phyloP scores from a whole-genome alignment of 106 monocot species.

The Amphibolis antarctica region DNA sequence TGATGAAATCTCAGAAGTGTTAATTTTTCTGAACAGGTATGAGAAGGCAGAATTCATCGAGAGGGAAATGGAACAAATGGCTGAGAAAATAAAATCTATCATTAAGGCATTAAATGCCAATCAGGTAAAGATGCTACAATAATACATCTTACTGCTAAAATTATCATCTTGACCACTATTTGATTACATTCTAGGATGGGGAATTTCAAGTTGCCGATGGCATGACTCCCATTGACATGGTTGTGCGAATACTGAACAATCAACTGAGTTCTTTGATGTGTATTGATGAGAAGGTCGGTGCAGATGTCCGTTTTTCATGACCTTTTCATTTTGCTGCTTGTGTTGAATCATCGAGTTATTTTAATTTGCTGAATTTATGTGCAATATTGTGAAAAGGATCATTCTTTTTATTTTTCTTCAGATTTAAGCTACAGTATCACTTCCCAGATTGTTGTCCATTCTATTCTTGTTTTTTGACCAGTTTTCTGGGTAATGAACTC shows the following conservation, averaged over 20 bases:
- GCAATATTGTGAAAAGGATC: no score
- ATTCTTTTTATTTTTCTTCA: no score
- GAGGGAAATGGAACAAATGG: conserved; percentile 81
- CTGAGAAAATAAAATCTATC: conserved; percentile 79
- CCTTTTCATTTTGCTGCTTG: not conserved
- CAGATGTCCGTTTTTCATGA: not conserved
- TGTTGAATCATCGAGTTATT: no score
- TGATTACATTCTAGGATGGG: conserved; percentile 38
- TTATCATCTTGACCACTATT: not conserved
- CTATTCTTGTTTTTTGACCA: no score
- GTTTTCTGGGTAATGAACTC: no score
- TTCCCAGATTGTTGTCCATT: no score
- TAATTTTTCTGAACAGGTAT: conserved; percentile 33
- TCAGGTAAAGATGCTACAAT: conserved; percentile 39
- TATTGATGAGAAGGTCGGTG: conserved; percentile 87
- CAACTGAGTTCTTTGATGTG: conserved; percentile 88
- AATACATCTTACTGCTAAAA: no score
- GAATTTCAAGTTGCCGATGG: conserved; percentile 45
- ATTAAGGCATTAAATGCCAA: conserved; percentile 75
- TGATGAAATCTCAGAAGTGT: no score
- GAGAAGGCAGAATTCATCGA: conserved; percentile 79
- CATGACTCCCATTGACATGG: conserved; percentile 79
- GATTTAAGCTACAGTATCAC: no score
- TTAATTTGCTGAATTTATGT: no score
- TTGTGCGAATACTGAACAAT: conserved; percentile 84